phyloP scores from a whole-genome alignment of 108 stramenopile genomes.

The Nitzschia sp. region DNA sequence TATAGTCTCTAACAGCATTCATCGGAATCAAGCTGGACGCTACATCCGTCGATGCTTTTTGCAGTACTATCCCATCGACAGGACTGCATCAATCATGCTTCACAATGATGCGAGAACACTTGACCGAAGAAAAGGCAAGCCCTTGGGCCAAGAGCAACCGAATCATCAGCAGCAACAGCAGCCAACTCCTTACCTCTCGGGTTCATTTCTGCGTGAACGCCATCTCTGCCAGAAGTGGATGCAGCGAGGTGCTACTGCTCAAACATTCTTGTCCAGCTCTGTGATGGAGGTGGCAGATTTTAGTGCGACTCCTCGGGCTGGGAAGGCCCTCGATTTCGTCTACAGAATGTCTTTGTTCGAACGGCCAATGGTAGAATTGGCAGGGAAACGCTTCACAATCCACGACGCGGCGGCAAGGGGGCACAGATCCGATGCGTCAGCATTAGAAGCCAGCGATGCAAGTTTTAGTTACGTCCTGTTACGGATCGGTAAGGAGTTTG shows the following conservation, averaged over 20 bases:
- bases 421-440: constrained; percentile 73
- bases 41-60: constrained; percentile 77
- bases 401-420: constrained; percentile 61
- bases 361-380: constrained; percentile 67
- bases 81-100: constrained; percentile 67
- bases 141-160: neutral
- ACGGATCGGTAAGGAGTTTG: constrained; percentile 41
- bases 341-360: constrained; percentile 79
- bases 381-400: constrained; percentile 69
- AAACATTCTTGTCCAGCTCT: constrained; percentile 56
- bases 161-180: neutral
- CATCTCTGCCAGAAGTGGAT: constrained; percentile 57
- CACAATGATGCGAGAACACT: constrained; percentile 53
- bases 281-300: constrained; percentile 82
- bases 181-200: constrained; percentile 38
- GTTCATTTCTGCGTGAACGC: constrained; percentile 46
- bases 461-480: constrained; percentile 65
- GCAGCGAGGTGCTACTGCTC: constrained; percentile 37
- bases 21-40: constrained; percentile 58
- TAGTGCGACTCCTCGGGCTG: constrained; percentile 65
- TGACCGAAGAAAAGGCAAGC: constrained; percentile 51
- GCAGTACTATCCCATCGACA: constrained; percentile 79
- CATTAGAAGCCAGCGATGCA: constrained; percentile 81
- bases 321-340: constrained; percentile 80
- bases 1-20: constrained; percentile 47